Evolutionary conservation across 306 rosid genomes (phyloP), one percentile per base, ranked within the genome.

Genomic region (Crataegus laevigata): DNA sequence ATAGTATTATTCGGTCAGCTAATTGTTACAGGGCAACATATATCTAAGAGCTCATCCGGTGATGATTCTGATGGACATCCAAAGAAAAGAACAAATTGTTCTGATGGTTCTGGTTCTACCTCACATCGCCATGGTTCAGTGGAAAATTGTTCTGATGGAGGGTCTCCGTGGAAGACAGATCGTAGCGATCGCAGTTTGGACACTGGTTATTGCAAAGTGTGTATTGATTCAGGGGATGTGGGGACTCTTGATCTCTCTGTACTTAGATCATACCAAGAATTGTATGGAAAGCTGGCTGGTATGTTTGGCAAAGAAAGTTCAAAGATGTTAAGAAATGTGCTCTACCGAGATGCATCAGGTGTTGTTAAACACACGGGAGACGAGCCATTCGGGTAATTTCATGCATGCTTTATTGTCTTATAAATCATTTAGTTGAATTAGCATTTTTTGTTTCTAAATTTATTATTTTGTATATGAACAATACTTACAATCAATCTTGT

Each of bases 1-100:
- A 89, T 96, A 50, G 67, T 96, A 47, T 85, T 96, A 82, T 96
- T 96, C 71, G 99, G 99, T 30, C 89, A 90, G 79, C 78, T 89
- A 61, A 96, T 96, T 70, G 83, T 71, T 3, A 83, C 89, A 8
- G 89, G 89, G 62, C 88, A 87, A 73, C 88, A 85, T 69, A 66
- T 36, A 45, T 88, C 93, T 2, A 91, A 84, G 77, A 88, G 82
- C 66, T 74, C 66, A 68, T 85, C 93, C 11, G 77, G 78, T 25
- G 90, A 84, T 38, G 86, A 88, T 77, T 88, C 93, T 8, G 89
- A 85, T 21, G 87, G 85, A 58, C 74, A 78, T 63, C 86, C 79
- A 42, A 87, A 69, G 45, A 93, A 91, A 80, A 79, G 84, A n/a
- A 71, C 84, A 40, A 86, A 84, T 78, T 76, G 68, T 69, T 91